Conservation (phyloP, 306 rosid genomes). For the Sophora flavescens region DNA sequence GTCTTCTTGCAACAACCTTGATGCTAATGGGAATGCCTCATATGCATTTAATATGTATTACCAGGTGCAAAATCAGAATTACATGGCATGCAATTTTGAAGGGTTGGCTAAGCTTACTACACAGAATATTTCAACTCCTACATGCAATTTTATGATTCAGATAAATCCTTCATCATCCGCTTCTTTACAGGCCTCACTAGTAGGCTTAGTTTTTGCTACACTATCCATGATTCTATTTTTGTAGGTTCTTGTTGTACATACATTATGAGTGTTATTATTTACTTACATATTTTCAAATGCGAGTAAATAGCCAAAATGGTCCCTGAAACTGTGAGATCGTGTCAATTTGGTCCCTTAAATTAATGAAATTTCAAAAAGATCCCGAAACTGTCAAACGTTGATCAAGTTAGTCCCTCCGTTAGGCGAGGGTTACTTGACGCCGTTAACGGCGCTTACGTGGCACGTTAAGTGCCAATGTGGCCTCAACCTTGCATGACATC, state of each 20-base stretch:
- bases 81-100: constrained; percentile 77
- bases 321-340: no score
- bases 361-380: no score
- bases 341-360: no score
- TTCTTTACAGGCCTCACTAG: constrained; percentile 44
- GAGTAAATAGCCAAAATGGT: no score
- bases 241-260: constrained; percentile 54
- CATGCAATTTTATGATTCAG: constrained; percentile 83
- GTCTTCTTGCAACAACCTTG: constrained; percentile 85
- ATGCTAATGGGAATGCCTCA: constrained; percentile 88
- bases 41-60: constrained; percentile 93
- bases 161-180: constrained; percentile 62
- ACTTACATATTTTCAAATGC: neutral
- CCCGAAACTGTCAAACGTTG: no score
- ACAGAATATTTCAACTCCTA: constrained; percentile 80
- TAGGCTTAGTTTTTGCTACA: constrained; percentile 42
- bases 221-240: constrained; percentile 45
- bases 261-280: constrained; percentile 11
- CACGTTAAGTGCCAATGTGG: no score
- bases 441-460: no score
- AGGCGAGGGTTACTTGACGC: no score
- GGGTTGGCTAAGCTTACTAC: constrained; percentile 81
- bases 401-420: no score
- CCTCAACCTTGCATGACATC: no score
- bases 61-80: constrained; percentile 83